Conservation (phyloP, 306 rosid genomes). For the Cicer judaicum region DNA sequence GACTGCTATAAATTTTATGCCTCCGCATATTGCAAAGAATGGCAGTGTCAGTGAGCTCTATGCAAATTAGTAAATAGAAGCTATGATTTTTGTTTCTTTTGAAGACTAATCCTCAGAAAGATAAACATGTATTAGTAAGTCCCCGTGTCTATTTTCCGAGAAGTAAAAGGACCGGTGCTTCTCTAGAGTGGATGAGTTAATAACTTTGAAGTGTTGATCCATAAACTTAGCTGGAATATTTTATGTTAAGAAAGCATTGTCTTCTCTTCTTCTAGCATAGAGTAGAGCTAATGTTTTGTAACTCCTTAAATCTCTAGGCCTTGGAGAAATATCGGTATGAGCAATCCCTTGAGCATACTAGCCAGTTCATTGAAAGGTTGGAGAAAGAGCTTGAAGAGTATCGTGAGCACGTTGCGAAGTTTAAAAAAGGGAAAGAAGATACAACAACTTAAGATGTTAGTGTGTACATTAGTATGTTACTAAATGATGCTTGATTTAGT, state of each 20-base stretch:
- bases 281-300: slow-evolving; percentile 4
- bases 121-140: slow-evolving; percentile 14
- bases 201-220: neutral
- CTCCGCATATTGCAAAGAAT: neutral
- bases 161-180: neutral
- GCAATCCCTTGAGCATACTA: slow-evolving; percentile 86
- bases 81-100: slow-evolving; percentile 1
- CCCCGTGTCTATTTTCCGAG: neutral
- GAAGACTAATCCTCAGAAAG: slow-evolving; percentile 13
- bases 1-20: slow-evolving; percentile 27
- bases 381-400: slow-evolving; percentile 84
- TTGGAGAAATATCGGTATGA: slow-evolving; percentile 68
- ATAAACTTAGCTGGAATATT: slow-evolving; percentile 3
- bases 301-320: slow-evolving; percentile 59
- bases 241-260: slow-evolving; percentile 20
- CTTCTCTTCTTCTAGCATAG: slow-evolving; percentile 5
- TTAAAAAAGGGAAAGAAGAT: slow-evolving; percentile 55
- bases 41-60: neutral
- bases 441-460: slow-evolving; percentile 36
- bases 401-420: slow-evolving; percentile 61
- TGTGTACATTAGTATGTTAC: slow-evolving; percentile 17
- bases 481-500: slow-evolving; percentile 26
- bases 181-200: slow-evolving; percentile 24
- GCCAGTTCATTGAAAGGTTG: slow-evolving; percentile 85
- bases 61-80: neutral